Evolutionary conservation across 1,284 basidiomycete species (phyloP).

Genomic region (Naganishia cerealis): DNA sequence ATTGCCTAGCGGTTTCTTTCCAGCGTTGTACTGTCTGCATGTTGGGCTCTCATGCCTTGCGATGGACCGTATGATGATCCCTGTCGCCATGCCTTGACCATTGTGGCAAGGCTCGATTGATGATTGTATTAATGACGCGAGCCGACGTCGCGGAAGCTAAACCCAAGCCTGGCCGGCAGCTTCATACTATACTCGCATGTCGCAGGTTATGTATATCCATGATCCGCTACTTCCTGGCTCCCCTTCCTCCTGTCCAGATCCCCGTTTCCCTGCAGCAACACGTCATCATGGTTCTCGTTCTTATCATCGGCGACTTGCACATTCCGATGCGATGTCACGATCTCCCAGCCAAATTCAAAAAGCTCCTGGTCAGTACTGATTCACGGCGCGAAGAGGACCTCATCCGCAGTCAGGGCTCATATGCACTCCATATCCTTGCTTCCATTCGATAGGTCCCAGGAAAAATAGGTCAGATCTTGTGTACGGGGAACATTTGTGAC

Average conservation of each 20-base stretch:
- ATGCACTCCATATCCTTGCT: neutral
- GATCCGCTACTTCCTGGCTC: too few relatives aligned
- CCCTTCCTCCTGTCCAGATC: neutral
- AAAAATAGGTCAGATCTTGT: constrained; percentile 97
- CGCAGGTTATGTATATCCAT: too few relatives aligned
- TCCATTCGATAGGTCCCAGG: constrained; percentile 64
- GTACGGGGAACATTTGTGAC: constrained; percentile 96
- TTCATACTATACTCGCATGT: too few relatives aligned
- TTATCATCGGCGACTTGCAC: constrained; percentile 90
- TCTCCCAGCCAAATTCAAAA: constrained; percentile 93
- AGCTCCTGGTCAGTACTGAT: constrained; percentile 69
- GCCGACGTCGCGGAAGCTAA: too few relatives aligned
- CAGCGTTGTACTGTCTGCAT: neutral
- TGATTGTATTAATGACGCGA: too few relatives aligned
- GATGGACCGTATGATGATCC: neutral
- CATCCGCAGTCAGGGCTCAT: neutral
- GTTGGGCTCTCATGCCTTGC: too few relatives aligned
- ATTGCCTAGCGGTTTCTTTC: constrained; percentile 3
- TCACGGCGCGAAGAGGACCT: neutral
- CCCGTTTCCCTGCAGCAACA: neutral
- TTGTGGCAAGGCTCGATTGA: neutral
- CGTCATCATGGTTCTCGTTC: constrained; percentile 71
- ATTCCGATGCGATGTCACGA: constrained; percentile 85
- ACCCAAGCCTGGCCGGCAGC: too few relatives aligned
- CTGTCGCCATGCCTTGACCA: neutral